Evolutionary conservation across 805 yeast genomes (phyloP), one percentile per base, ranked within the genome.

Genomic region (Starmerella roubikii): DNA sequence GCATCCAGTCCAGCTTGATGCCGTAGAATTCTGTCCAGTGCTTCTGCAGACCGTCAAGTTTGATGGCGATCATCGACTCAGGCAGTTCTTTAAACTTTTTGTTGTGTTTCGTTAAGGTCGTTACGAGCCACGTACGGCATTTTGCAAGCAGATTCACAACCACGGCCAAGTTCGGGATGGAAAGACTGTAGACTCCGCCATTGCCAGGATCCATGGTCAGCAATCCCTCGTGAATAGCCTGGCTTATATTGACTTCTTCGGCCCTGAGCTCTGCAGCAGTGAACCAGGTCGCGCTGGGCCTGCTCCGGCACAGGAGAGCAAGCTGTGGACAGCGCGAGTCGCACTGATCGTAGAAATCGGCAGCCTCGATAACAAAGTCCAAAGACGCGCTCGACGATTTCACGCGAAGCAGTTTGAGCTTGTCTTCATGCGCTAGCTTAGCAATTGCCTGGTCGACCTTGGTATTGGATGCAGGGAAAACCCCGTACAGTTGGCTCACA

Each of bases 11-110:
- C 23, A 74, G 53, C 34, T 61, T 67, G 38, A 63, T 64, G 1
- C 78, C 79, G 35, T 62, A 61, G 42, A 69, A 65, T 2, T 72
- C 72, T 28, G 60, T 57, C 57, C 74, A 63, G 32, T 51, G 51
- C 13, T 35, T 30, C 36, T 54, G 55, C 25, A 54, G 47, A 11
- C 46, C 30, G 12, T 48, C 51, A 42, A 59, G 58, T 33, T 51
- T 50, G 6, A 54, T 60, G n/a, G 34, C 44, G 17, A 64, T 42
- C 25, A 27, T 35, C 3, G 52, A 41, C 43, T 64, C 67, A 18
- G 62, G 50, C 37, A 57, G 38, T 40, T 65, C 67, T n/a, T 54
- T 51, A 52, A 58, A 64, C 28, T 54, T 49, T 35, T 52, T 50
- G 35, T 56, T 56, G 10, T 46, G 45, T 29, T 39, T 37, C 3